Conservation (phyloP, 2,329 filamentous ascomycete species). For the Paraphaeosphaeria minitans region DNA sequence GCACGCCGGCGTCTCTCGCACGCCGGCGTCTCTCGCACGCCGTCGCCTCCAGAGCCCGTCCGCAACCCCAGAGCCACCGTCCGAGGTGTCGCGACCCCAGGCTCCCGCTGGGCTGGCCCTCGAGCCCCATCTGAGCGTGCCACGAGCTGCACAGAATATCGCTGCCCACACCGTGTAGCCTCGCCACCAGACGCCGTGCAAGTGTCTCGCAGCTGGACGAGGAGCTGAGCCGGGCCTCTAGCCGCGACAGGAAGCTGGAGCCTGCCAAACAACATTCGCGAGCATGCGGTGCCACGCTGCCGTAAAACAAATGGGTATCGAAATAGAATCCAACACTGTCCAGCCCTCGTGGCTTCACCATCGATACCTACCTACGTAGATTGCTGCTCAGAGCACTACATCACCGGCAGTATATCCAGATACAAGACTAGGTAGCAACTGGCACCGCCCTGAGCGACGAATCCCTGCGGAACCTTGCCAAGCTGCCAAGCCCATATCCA, state of each 20-base stretch:
- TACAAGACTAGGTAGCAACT: no score
- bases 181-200: conserved; percentile 31
- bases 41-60: conserved; percentile 5
- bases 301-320: conserved; percentile 35
- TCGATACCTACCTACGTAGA: no score
- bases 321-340: conserved; percentile 19
- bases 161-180: conserved; percentile 22
- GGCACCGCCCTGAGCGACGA: background rate
- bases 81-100: background rate
- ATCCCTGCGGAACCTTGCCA: conserved; percentile 6
- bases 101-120: background rate
- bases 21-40: background rate
- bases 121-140: conserved; percentile 10
- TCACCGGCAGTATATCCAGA: no score
- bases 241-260: conserved; percentile 10
- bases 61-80: conserved; percentile 4
- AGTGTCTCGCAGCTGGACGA: conserved; percentile 11
- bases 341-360: conserved; percentile 1
- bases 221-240: conserved; percentile 18
- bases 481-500: conserved; percentile 10
- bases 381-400: conserved; percentile 5
- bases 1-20: background rate
- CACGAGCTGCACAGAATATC: conserved; percentile 14
- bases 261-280: background rate
- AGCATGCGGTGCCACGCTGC: conserved; percentile 3